Evolutionary conservation across 495 filamentous ascomycete genomes (phyloP).

Genomic region (Acidiella bohemica): DNA sequence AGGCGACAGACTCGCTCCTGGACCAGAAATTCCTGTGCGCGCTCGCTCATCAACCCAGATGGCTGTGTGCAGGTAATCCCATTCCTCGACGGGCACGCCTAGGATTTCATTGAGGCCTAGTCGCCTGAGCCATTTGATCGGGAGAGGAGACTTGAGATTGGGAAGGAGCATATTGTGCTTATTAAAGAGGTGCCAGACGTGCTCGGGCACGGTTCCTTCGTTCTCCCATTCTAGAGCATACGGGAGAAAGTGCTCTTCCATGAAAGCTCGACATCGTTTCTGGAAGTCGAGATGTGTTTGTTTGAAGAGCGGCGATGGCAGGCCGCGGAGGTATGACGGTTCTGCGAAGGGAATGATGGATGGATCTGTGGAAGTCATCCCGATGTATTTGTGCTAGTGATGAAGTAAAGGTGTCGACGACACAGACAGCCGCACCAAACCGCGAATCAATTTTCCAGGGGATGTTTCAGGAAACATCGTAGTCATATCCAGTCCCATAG

Average conservation of each 20-base stretch:
- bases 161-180: constrained; percentile 32
- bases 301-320: constrained; percentile 58
- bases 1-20: constrained; percentile 47
- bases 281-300: constrained; percentile 49
- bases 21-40: constrained; percentile 48
- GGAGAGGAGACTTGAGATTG: constrained; percentile 42
- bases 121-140: constrained; percentile 50
- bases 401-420: no score
- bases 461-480: no score
- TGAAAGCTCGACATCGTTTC: constrained; percentile 50
- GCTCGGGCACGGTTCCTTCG: constrained; percentile 43
- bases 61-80: constrained; percentile 55
- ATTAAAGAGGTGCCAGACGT: constrained; percentile 43
- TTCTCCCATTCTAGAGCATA: constrained; percentile 56
- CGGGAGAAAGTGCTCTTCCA: constrained; percentile 45
- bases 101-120: constrained; percentile 51
- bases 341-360: constrained; percentile 63
- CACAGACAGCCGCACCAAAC: no score
- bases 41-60: constrained; percentile 60
- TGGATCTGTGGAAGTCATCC: no score
- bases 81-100: constrained; percentile 57
- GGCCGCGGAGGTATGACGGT: constrained; percentile 53
- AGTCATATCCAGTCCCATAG: no score
- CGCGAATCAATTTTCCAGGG: no score
- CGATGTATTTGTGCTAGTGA: no score